A percentile compares a stretch with the other conserved stretches of the same genome.
Evolutionary conservation across 306 rosid species (phyloP).

Genomic region (Alnus rubra): DNA sequence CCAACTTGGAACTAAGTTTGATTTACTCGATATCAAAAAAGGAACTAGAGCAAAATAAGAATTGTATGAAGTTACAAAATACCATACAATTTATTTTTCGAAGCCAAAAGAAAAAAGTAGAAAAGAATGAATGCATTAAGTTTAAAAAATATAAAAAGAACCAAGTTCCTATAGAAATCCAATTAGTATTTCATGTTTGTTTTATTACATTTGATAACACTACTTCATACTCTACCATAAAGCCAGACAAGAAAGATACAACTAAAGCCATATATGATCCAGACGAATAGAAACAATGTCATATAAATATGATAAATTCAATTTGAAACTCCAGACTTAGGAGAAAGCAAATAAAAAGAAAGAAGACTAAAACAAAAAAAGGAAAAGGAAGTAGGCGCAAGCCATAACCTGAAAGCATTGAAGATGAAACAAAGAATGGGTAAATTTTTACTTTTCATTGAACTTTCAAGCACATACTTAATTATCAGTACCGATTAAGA

Average conservation of each 20-base stretch:
- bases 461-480: background rate
- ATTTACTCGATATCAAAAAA: background rate
- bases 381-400: background rate
- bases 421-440: background rate
- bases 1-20: background rate
- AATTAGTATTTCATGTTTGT: background rate
- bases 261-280: background rate
- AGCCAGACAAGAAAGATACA: background rate
- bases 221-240: too few relatives aligned
- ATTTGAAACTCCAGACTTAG: background rate
- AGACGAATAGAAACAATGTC: background rate
- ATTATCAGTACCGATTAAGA: constrained; percentile 55
- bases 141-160: background rate
- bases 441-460: background rate
- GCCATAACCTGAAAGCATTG: background rate
- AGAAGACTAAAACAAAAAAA: background rate
- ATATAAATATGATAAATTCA: background rate
- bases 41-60: background rate
- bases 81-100: background rate
- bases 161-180: background rate
- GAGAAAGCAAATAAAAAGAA: background rate
- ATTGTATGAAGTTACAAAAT: background rate
- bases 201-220: too few relatives aligned
- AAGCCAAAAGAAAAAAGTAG: background rate
- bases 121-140: background rate